Conservation (phyloP, 1,139 yeast species). For the Yamadazyma trypodendri region DNA sequence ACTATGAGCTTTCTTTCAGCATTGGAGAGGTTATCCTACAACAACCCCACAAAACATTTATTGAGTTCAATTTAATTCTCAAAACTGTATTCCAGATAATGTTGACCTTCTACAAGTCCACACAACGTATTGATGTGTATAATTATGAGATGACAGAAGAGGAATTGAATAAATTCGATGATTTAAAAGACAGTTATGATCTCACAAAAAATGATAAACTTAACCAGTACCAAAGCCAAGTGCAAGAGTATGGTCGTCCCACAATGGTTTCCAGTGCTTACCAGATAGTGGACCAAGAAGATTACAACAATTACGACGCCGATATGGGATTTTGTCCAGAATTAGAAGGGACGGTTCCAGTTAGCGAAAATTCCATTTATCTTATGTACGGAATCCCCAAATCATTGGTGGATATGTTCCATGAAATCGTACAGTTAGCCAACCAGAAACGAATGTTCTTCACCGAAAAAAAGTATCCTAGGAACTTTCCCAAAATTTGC, state of each 20-base stretch:
- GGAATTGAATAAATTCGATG: slow-evolving; percentile 32
- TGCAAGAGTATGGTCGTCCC: slow-evolving; percentile 3
- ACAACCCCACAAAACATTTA: slow-evolving; percentile 15
- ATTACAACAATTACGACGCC: slow-evolving; percentile 12
- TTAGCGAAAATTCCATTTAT: slow-evolving; percentile 28
- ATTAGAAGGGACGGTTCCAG: background rate
- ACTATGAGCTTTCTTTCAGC: slow-evolving; percentile 42
- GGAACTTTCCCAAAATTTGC: slow-evolving; percentile 55
- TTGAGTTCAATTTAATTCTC: background rate
- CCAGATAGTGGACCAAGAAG: slow-evolving; percentile 11
- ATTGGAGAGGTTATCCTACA: slow-evolving; percentile 30
- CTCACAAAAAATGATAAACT: slow-evolving; percentile 19
- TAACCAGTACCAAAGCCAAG: background rate
- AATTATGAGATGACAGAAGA: slow-evolving; percentile 37
- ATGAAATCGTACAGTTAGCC: slow-evolving; percentile 45
- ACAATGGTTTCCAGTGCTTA: slow-evolving; percentile 5
- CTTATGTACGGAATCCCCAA: slow-evolving; percentile 50
- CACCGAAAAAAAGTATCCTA: slow-evolving; percentile 44
- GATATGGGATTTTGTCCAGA: slow-evolving; percentile 12
- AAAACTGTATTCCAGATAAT: slow-evolving; percentile 27
- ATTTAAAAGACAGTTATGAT: slow-evolving; percentile 37
- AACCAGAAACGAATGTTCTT: slow-evolving; percentile 53
- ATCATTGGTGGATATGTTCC: slow-evolving; percentile 43
- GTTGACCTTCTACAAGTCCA: slow-evolving; percentile 36
- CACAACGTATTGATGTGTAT: slow-evolving; percentile 38